Evolutionary conservation across 1,139 yeast species (phyloP).

Genomic region (Sugiyamaella grinbergsii): DNA sequence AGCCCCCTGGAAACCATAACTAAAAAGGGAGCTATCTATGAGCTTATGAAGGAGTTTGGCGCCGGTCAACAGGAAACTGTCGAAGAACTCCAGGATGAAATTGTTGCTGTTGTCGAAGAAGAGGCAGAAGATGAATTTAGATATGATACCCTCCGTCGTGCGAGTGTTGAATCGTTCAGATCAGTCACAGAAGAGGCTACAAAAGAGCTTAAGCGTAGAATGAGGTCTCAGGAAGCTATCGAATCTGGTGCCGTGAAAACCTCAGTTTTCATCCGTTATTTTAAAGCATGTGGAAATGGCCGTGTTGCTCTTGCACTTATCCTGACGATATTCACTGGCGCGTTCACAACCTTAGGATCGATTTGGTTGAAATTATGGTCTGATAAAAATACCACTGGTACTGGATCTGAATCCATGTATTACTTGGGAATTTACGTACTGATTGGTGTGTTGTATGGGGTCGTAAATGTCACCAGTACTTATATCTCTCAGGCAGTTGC

Average conservation of each 20-base stretch:
- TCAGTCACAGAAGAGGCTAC: slow-evolving; percentile 41
- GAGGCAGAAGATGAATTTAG: slow-evolving; percentile 21
- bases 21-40: slow-evolving; percentile 32
- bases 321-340: slow-evolving; percentile 53
- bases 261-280: slow-evolving; percentile 74
- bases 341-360: slow-evolving; percentile 62
- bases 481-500: slow-evolving; percentile 75
- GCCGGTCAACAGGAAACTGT: slow-evolving; percentile 30
- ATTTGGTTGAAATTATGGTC: slow-evolving; percentile 98
- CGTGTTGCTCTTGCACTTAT: slow-evolving; percentile 62
- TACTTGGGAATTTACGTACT: slow-evolving; percentile 71
- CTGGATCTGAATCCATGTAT: slow-evolving; percentile 64
- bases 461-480: slow-evolving; percentile 61
- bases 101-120: slow-evolving; percentile 19
- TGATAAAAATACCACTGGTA: slow-evolving; percentile 74
- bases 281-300: slow-evolving; percentile 77
- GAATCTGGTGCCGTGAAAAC: slow-evolving; percentile 26
- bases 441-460: slow-evolving; percentile 65
- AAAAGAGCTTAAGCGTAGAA: slow-evolving; percentile 25
- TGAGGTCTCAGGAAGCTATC: slow-evolving; percentile 28
- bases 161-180: slow-evolving; percentile 61
- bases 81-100: slow-evolving; percentile 20
- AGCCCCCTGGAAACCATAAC: slow-evolving; percentile 34
- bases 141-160: slow-evolving; percentile 59
- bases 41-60: slow-evolving; percentile 42